phyloP scores from a whole-genome alignment of 2,329 filamentous ascomycete species.

The Chaetomiaceae sp. region DNA sequence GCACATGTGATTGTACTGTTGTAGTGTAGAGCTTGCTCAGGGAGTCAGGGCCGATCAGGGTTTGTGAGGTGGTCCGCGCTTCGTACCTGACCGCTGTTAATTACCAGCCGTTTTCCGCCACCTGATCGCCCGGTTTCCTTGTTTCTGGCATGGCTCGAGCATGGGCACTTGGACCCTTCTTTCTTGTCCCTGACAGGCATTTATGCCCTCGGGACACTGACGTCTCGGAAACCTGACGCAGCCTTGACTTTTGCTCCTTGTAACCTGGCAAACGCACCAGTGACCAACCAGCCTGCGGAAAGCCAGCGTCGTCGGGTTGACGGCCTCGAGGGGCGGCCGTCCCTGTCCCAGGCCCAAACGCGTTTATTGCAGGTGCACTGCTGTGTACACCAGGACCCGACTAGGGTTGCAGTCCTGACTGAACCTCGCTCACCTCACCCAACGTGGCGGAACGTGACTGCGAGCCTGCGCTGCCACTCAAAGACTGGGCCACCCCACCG shows the following conservation, averaged over 20 bases:
- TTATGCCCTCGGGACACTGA: constrained; percentile 4
- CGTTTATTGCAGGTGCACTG: not conserved
- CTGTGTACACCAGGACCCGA: no score
- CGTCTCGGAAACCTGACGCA: constrained; percentile 3
- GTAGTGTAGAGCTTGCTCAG: no score
- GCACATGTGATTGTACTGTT: no score
- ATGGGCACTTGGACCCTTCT: constrained; percentile 4
- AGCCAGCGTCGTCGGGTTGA: no score
- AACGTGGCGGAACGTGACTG: not conserved
- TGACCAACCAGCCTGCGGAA: not conserved
- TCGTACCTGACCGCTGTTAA: not conserved
- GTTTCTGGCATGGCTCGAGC: not conserved
- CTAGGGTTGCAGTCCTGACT: no score
- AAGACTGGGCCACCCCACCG: constrained; percentile 10
- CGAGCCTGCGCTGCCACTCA: not conserved
- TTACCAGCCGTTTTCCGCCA: constrained; percentile 2
- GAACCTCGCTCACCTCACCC: not conserved
- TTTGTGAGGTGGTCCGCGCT: no score
- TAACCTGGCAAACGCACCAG: no score
- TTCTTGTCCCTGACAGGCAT: no score
- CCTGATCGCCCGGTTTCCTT: constrained; percentile 5
- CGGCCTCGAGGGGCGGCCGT: constrained; percentile 8
- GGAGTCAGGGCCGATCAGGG: no score
- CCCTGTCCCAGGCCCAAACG: constrained; percentile 13
- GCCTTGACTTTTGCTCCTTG: not conserved